Conservation (phyloP, 768 basidiomycete genomes). For the Lentinula sp. region DNA sequence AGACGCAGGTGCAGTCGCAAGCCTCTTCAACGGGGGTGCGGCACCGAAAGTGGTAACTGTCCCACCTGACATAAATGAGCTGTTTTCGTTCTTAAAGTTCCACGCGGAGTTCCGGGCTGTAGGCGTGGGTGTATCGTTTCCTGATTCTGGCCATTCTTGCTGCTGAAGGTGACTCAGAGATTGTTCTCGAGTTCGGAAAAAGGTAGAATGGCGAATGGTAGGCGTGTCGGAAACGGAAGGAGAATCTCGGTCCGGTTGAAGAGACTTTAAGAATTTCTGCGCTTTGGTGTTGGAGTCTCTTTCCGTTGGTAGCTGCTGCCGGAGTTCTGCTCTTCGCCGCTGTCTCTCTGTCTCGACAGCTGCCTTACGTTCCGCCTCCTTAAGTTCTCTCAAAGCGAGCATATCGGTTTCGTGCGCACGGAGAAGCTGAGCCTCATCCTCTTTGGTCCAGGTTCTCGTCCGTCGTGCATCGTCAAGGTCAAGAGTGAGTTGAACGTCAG, state of each 20-base stretch:
- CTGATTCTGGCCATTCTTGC: slow-evolving; percentile 2
- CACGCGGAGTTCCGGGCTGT: not conserved
- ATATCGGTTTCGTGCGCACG: slow-evolving; percentile 33
- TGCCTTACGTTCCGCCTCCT: slow-evolving; percentile 43
- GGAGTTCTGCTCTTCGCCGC: slow-evolving; percentile 22
- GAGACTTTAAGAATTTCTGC: not conserved
- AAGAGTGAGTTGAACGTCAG: slow-evolving; percentile 33
- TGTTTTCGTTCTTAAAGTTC: not conserved
- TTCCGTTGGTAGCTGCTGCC: not conserved
- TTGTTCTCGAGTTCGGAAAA: not conserved
- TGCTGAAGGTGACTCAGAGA: not conserved
- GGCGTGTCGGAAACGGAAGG: not conserved
- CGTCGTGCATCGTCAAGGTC: slow-evolving; percentile 28
- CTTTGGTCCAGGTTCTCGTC: slow-evolving; percentile 23
- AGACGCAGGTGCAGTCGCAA: slow-evolving; percentile 1
- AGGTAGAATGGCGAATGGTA: slow-evolving; percentile 4
- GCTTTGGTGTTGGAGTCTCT: not conserved
- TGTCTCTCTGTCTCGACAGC: slow-evolving; percentile 33
- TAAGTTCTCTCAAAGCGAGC: slow-evolving; percentile 33
- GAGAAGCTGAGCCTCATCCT: slow-evolving; percentile 24
- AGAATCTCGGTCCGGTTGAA: not conserved
- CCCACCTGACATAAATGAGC: not conserved
- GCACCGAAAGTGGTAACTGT: not conserved
- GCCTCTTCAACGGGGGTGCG: slow-evolving; percentile 4
- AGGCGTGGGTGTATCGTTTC: slow-evolving; percentile 6